These are phyloP conservation scores for Phytophthora podocarpi DNA, from an alignment of 352 stramenopile species.

Conservation along the genomic window DNA sequence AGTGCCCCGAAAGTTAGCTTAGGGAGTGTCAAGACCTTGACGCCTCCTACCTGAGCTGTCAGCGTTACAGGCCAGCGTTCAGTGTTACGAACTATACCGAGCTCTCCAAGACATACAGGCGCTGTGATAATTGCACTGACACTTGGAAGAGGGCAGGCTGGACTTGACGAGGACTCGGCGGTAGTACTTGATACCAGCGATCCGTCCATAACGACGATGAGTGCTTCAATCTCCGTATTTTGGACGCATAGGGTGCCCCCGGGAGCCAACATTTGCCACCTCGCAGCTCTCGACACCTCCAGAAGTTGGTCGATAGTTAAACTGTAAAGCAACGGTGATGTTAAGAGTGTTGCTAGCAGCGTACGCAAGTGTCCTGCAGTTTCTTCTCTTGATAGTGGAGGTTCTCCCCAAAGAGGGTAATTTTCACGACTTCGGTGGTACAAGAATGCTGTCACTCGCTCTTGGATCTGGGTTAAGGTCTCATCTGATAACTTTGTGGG, in stretches of 20 bases:
- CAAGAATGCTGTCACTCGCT: conserved; percentile 56
- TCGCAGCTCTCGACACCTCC: conserved; percentile 46
- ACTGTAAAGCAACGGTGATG: conserved; percentile 33
- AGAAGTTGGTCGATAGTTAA: conserved; percentile 62
- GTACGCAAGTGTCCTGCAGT: conserved; percentile 49
- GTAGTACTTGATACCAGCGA: background rate
- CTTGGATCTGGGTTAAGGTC: conserved; percentile 47
- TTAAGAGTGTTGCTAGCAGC: conserved; percentile 37
- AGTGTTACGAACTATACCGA: conserved; percentile 51
- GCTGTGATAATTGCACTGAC: conserved; percentile 8
- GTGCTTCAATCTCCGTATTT: conserved; percentile 38
- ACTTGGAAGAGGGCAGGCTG: background rate
- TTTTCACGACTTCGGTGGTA: conserved; percentile 63
- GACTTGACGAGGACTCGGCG: background rate
- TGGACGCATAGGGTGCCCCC: conserved; percentile 30
- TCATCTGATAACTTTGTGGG: conserved; percentile 33
- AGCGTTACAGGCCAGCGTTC: conserved; percentile 49
- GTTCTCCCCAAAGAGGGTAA: conserved; percentile 64
- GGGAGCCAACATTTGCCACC: conserved; percentile 35
- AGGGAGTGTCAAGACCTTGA: conserved; percentile 37
- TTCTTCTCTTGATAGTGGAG: conserved; percentile 51
- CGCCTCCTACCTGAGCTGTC: conserved; percentile 19
- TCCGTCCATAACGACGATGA: conserved; percentile 59
- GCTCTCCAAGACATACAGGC: conserved; percentile 42
- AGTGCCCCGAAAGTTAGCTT: conserved; percentile 45